Percentiles rank a stretch among this genome's conserved stretches.
Conservation (phyloP, 1,284 basidiomycete genomes). For the Ceratobasidium sp. region DNA sequence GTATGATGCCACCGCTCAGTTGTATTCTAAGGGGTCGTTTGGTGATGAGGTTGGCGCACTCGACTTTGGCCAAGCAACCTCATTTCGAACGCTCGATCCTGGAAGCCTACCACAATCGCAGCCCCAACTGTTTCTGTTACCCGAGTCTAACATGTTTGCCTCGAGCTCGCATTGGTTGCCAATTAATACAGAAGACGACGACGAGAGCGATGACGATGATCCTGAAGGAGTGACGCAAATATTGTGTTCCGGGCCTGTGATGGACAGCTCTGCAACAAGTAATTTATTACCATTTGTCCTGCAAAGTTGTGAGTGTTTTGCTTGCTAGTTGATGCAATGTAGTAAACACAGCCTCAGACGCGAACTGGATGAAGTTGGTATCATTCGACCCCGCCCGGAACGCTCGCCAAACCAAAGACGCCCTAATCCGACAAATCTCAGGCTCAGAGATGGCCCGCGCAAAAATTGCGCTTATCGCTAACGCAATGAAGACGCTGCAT, state of each 20-base stretch:
- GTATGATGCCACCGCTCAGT: no score
- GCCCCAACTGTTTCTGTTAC: constrained; percentile 11
- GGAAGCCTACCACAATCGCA: no score
- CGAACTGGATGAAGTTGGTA: neutral
- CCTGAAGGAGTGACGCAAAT: neutral
- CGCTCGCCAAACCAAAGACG: neutral
- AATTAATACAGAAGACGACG: no score
- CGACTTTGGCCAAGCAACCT: no score
- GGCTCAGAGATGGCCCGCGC: neutral
- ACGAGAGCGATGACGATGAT: neutral
- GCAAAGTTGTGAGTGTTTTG: neutral
- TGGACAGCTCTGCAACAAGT: neutral
- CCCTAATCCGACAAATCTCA: neutral
- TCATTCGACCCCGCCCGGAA: neutral
- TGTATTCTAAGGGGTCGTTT: no score
- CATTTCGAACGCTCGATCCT: no score
- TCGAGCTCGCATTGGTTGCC: no score
- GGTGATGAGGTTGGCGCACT: no score
- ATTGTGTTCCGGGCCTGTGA: neutral
- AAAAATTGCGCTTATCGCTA: neutral
- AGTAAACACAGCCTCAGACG: neutral
- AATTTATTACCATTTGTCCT: constrained; percentile 8
- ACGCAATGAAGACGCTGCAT: neutral
- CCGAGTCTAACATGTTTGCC: no score
- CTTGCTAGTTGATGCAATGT: neutral